Evolutionary conservation across 2,329 filamentous ascomycete genomes (phyloP).

Genomic region (Venturia nashicola): DNA sequence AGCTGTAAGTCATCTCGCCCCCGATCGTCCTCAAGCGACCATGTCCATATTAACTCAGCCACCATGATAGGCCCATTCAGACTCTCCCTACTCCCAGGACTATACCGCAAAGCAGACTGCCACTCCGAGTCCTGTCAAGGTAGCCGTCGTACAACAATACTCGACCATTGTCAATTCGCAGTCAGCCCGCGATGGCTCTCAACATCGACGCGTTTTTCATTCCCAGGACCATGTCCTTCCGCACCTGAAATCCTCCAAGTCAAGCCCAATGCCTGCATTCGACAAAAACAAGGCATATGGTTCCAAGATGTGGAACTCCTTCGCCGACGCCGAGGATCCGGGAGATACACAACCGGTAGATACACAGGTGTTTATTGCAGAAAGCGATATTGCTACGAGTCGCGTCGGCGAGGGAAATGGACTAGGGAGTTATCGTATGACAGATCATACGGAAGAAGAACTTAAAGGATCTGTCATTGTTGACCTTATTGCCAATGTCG

Average conservation of each 20-base stretch:
- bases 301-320: conserved; percentile 8
- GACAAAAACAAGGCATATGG: background rate
- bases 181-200: background rate
- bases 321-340: background rate
- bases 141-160: background rate
- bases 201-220: background rate
- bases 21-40: background rate
- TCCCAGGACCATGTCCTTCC: conserved; percentile 1
- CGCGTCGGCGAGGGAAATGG: background rate
- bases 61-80: background rate
- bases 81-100: background rate
- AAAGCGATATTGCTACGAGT: conserved; percentile 8
- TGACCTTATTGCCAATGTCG: background rate
- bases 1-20: background rate
- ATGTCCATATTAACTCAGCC: conserved; percentile 1
- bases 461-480: background rate
- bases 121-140: background rate
- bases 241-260: background rate
- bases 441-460: background rate
- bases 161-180: background rate
- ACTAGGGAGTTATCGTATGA: background rate
- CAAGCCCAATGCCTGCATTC: background rate
- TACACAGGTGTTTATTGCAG: conserved; percentile 7
- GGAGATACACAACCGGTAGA: conserved; percentile 11
- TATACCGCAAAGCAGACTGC: background rate